Conservation (phyloP, 2,329 filamentous ascomycete genomes). For the Elsinoe fawcettii region DNA sequence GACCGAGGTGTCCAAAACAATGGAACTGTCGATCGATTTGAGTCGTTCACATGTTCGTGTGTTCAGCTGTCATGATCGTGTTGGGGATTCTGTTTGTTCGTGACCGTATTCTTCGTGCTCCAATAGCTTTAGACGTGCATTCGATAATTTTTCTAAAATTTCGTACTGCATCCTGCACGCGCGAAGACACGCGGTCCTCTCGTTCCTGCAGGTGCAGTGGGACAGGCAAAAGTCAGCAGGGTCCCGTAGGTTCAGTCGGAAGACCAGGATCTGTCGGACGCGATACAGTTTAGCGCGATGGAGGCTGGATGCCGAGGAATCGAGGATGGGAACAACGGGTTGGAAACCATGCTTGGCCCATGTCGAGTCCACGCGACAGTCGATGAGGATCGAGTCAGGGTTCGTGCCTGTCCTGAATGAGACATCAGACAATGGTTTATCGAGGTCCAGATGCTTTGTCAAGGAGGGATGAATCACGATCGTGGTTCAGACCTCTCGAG, state of each 20-base stretch:
- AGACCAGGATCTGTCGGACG: not conserved
- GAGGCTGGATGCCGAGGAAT: not conserved
- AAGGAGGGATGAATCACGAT: not conserved
- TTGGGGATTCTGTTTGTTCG: too few relatives aligned
- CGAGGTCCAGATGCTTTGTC: not conserved
- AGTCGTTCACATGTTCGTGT: not conserved
- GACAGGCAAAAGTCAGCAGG: not conserved
- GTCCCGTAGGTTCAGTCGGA: not conserved
- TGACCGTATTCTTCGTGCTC: too few relatives aligned
- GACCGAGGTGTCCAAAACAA: slow-evolving; percentile 1
- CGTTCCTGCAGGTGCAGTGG: not conserved
- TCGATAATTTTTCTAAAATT: not conserved
- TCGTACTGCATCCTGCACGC: not conserved
- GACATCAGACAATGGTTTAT: not conserved
- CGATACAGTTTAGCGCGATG: slow-evolving; percentile 6
- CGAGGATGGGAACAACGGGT: not conserved
- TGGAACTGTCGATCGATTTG: slow-evolving; percentile 5
- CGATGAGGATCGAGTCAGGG: not conserved
- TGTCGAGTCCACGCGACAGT: slow-evolving; percentile 7
- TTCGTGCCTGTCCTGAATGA: not conserved
- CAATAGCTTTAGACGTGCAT: too few relatives aligned
- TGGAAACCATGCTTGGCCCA: not conserved
- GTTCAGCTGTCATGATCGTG: not conserved
- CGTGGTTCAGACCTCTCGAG: not conserved
- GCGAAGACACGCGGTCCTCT: not conserved